Conservation (phyloP, 768 basidiomycete genomes). For the Collybia mongolica region DNA sequence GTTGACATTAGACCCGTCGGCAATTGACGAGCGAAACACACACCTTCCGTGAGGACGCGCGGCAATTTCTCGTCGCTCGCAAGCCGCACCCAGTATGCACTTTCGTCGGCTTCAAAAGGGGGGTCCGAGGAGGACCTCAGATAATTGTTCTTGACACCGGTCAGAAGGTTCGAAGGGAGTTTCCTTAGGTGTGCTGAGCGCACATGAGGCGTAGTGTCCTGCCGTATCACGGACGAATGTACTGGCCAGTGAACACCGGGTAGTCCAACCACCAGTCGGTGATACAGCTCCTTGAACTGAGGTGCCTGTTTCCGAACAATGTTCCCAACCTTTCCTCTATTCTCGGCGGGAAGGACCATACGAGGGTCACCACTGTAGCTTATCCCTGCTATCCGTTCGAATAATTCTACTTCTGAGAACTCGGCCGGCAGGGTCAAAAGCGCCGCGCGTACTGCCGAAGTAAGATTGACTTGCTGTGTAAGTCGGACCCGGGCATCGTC, state of each 20-base stretch:
- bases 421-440: conserved; percentile 81
- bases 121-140: conserved; percentile 27
- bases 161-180: conserved; percentile 68
- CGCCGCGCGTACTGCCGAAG: conserved; percentile 86
- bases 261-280: conserved; percentile 70
- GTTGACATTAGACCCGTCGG: neutral
- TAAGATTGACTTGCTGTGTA: conserved; percentile 92
- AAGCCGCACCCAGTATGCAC: conserved; percentile 70
- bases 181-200: conserved; percentile 75
- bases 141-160: conserved; percentile 52
- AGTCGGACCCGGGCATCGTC: conserved; percentile 90
- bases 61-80: conserved; percentile 63
- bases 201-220: conserved; percentile 70
- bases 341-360: conserved; percentile 94
- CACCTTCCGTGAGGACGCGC: conserved; percentile 53
- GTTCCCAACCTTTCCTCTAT: conserved; percentile 90
- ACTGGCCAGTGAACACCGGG: conserved; percentile 78
- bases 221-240: conserved; percentile 54
- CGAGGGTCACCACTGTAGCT: conserved; percentile 90
- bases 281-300: conserved; percentile 89
- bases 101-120: conserved; percentile 62
- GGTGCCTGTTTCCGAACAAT: conserved; percentile 81
- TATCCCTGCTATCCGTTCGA: conserved; percentile 81
- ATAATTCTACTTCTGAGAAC: conserved; percentile 83
- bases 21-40: conserved; percentile 13